Conservation (phyloP, 1,139 yeast genomes). For the Keqinozyma sinolaborantium region DNA sequence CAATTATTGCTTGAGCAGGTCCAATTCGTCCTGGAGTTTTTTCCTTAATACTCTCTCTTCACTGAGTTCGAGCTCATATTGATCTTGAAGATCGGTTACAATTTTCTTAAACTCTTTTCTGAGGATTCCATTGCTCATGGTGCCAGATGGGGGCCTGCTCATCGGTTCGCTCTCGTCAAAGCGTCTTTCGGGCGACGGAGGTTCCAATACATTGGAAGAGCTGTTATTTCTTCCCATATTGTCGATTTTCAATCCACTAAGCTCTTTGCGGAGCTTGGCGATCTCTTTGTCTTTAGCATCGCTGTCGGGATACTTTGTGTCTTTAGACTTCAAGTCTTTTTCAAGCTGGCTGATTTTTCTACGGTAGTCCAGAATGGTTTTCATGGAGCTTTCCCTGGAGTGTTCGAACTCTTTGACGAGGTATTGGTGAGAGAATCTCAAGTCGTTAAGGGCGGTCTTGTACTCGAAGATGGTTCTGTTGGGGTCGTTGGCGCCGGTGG, state of each 20-base stretch:
- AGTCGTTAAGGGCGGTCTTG: conserved; percentile 56
- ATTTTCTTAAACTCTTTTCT: conserved; percentile 71
- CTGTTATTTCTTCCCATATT: conserved; percentile 28
- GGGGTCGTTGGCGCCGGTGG: conserved; percentile 18
- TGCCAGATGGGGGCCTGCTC: conserved; percentile 16
- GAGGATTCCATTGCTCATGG: conserved; percentile 44
- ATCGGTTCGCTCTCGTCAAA: conserved; percentile 5
- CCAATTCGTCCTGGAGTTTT: conserved; percentile 39
- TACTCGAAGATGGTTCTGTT: conserved; percentile 36
- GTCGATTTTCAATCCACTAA: conserved; percentile 49
- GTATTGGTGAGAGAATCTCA: conserved; percentile 62
- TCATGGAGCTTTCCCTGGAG: conserved; percentile 48
- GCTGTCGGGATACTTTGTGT: conserved; percentile 3
- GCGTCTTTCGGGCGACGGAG: not conserved
- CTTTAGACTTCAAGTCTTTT: conserved; percentile 34
- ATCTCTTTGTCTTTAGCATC: conserved; percentile 45
- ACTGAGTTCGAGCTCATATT: conserved; percentile 55
- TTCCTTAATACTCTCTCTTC: conserved; percentile 55
- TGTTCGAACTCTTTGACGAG: conserved; percentile 58
- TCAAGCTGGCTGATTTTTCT: conserved; percentile 43
- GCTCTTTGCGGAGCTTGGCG: conserved; percentile 42
- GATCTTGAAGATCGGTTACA: conserved; percentile 59
- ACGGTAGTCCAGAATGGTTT: conserved; percentile 46
- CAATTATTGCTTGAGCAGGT: conserved; percentile 6
- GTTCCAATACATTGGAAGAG: conserved; percentile 5